Evolutionary conservation across 2,329 filamentous ascomycete species (phyloP), one percentile per base, ranked within the genome.

Genomic region (Pseudopyricularia javanii): DNA sequence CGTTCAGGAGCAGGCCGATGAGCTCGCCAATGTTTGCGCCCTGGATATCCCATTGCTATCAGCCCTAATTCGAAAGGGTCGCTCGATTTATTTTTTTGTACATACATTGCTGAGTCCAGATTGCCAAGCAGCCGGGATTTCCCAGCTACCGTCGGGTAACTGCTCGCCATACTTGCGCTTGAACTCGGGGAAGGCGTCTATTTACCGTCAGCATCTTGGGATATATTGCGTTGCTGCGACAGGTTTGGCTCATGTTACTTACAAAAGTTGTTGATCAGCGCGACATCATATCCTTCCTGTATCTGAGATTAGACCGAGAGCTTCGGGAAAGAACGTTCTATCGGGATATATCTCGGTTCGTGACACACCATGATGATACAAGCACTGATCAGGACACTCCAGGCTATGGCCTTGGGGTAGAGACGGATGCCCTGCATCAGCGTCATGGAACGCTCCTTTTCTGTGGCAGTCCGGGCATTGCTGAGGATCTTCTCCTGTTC

Each of bases 321-420:
- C 5, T 3, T 17, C 12, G 24, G 2, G 7, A n/a, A 6, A 24
- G 11, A n/a, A 34, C 20, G 7, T 22, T 3, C 20, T 9, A 1
- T 4, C 26, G 6, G 22, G 15, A 11, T 12, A 12, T 24, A 22
- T 24, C 17, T 20, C 22, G 8, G 7, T 20, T 12, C 7, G 4
- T n/a, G 2, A 4, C 33, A 40, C 37, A 50, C 49, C 90, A 95
- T 95, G 61, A 80, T 82, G 62, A 95, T 93, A 64, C 86, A 91
- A 0, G 88, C 91, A n/a, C 86, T 91, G 66, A 95, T 91, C 55
- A 94, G 72, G 50, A 95, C 62, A 60, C 83, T 88, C 88, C 88
- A 95, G 22, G 72, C 77, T 54, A 94, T 83, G 22, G 90, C 90
- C 71, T 94, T 91, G 54, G 88, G 89, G 64, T 95, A 95, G 26